Percentiles rank a stretch among this genome's conserved stretches.
Conservation (phyloP, 257 asterid species). For the Solanum chilense region DNA sequence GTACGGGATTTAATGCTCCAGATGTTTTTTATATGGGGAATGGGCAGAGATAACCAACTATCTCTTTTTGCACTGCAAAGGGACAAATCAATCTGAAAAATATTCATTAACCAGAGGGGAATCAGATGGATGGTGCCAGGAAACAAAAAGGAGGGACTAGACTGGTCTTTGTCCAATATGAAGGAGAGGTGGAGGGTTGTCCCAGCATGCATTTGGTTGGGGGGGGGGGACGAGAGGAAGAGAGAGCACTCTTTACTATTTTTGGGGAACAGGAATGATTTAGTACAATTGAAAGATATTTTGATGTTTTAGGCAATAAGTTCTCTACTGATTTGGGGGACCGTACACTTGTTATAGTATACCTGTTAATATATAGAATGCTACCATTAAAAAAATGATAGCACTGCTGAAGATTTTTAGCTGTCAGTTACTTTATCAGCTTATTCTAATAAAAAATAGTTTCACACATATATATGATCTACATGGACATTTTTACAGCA, state of each 20-base stretch:
- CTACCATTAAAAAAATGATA: background rate
- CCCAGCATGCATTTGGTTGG: background rate
- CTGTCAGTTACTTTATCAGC: background rate
- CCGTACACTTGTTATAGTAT: background rate
- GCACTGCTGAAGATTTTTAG: background rate
- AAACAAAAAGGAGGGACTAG: background rate
- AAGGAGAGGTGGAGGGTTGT: background rate
- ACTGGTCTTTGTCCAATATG: background rate
- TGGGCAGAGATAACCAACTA: background rate
- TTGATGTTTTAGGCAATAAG: background rate
- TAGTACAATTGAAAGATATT: background rate
- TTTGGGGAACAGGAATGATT: background rate
- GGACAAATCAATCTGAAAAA: background rate
- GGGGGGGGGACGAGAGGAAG: background rate
- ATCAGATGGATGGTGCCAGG: background rate
- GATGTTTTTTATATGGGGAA: background rate
- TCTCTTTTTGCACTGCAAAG: background rate
- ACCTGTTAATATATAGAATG: background rate
- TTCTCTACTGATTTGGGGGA: background rate
- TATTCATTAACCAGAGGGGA: background rate
- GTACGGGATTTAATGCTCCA: background rate
- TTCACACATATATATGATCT: background rate
- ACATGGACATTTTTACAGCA: background rate
- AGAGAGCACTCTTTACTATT: background rate
- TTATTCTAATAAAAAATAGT: background rate